A percentile compares a stretch with the other conserved stretches of the same genome.
Evolutionary conservation across 176 grass and related monocot species (phyloP).

Genomic region (Aegilops tauschii): DNA sequence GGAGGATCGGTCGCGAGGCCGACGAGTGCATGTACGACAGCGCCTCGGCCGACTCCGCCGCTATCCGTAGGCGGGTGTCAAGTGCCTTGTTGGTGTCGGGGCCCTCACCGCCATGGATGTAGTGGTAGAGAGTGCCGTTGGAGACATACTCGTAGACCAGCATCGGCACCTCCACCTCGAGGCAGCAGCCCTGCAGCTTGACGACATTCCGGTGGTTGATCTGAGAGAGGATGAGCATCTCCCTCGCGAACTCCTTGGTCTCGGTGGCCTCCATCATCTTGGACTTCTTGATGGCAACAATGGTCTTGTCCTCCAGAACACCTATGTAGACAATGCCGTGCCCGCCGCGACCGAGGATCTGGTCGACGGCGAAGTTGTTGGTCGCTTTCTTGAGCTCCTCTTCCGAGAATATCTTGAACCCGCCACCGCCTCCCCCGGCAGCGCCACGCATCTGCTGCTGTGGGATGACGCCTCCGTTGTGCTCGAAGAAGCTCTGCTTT

Average conservation of each 20-base stretch:
- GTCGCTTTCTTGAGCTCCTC: conserved; percentile 42
- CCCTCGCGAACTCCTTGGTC: conserved; percentile 35
- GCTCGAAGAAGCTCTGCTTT: conserved; percentile 58
- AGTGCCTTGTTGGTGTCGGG: neutral
- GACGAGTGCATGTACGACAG: neutral
- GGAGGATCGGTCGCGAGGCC: neutral
- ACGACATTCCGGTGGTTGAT: neutral
- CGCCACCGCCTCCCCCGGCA: neutral
- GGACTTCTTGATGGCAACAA: conserved; percentile 40
- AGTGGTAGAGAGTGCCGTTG: conserved; percentile 21
- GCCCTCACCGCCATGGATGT: neutral
- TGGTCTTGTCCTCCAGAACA: neutral
- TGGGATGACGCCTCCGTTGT: conserved; percentile 59
- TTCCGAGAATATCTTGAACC: conserved; percentile 40
- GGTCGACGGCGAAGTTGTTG: conserved; percentile 8
- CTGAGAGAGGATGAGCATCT: conserved; percentile 34
- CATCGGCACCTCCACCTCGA: conserved; percentile 43
- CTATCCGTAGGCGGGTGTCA: conserved; percentile 26
- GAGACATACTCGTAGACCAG: neutral
- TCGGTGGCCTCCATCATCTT: conserved; percentile 26
- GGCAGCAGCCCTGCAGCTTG: conserved; percentile 42
- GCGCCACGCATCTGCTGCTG: conserved; percentile 35
- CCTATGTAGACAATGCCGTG: conserved; percentile 34
- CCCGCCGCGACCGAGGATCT: conserved; percentile 25
- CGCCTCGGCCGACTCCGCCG: conserved; percentile 39